Evolutionary conservation across 352 stramenopile species (phyloP).

Genomic region (Phytophthora pinifolia): DNA sequence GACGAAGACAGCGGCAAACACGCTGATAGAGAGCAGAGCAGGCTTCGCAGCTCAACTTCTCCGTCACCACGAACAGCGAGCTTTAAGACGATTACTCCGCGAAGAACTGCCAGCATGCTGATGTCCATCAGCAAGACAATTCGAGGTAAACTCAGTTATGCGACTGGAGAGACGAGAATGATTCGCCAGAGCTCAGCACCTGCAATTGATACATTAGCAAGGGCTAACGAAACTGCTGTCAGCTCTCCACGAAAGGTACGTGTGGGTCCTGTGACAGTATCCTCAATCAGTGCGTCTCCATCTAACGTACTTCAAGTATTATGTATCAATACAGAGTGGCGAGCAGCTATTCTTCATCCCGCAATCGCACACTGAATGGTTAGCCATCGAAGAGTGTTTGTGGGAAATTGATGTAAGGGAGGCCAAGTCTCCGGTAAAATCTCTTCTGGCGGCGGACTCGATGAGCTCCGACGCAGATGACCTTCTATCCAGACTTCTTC

Average conservation of each 20-base stretch:
- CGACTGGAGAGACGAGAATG: constrained; percentile 16
- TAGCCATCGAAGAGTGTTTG: constrained; percentile 52
- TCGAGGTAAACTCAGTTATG: constrained; percentile 38
- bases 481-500: constrained; percentile 26
- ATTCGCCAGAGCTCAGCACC: constrained; percentile 30
- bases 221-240: background rate
- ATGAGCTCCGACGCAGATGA: constrained; percentile 22
- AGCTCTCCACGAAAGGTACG: constrained; percentile 22
- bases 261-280: background rate
- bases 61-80: constrained; percentile 21
- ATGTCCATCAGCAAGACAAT: constrained; percentile 44
- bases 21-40: constrained; percentile 11
- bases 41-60: constrained; percentile 22
- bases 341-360: constrained; percentile 13
- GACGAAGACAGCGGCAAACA: constrained; percentile 9
- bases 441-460: constrained; percentile 13
- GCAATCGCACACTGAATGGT: constrained; percentile 43
- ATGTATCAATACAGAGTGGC: too few relatives aligned
- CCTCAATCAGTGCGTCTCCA: background rate
- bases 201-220: constrained; percentile 11
- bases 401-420: constrained; percentile 56
- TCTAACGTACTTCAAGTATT: too few relatives aligned
- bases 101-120: constrained; percentile 39
- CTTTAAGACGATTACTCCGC: constrained; percentile 22
- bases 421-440: constrained; percentile 23